phyloP scores from a whole-genome alignment of 192 early-diverging fungal genomes.

The Coemansia sp. region DNA sequence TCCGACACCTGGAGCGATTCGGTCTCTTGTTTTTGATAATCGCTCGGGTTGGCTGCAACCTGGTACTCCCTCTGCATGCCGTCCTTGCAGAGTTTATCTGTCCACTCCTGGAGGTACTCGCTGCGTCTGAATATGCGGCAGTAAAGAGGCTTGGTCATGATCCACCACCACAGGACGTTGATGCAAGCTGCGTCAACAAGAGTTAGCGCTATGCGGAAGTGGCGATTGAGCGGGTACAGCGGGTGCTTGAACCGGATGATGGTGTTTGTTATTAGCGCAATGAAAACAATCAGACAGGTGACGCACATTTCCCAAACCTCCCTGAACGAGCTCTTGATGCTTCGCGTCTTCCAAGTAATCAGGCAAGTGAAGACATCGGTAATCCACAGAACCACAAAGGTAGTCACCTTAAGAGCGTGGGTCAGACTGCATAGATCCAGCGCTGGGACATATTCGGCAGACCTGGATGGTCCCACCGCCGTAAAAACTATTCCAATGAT shows the following conservation, averaged over 20 bases:
- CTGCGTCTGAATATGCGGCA: slow-evolving; percentile 23
- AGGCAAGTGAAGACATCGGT: slow-evolving; percentile 15
- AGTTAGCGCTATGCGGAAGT: slow-evolving; percentile 24
- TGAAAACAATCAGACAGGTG: slow-evolving; percentile 18
- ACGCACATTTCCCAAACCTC: slow-evolving; percentile 33
- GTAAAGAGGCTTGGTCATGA: slow-evolving; percentile 30
- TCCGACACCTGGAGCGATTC: too few relatives aligned
- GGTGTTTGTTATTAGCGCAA: slow-evolving; percentile 24
- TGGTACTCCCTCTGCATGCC: slow-evolving; percentile 30
- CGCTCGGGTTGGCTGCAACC: neutral
- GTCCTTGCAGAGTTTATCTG: slow-evolving; percentile 19
- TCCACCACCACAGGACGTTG: slow-evolving; percentile 33
- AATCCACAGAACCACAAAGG: slow-evolving; percentile 37
- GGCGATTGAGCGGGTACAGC: slow-evolving; percentile 17
- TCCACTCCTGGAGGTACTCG: slow-evolving; percentile 21
- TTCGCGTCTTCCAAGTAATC: slow-evolving; percentile 34
- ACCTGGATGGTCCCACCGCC: neutral
- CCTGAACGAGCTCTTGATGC: slow-evolving; percentile 52
- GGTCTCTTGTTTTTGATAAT: too few relatives aligned
- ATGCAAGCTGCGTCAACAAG: slow-evolving; percentile 24
- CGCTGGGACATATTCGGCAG: slow-evolving; percentile 16
- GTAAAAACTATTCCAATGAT: slow-evolving; percentile 29
- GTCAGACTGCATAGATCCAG: slow-evolving; percentile 28
- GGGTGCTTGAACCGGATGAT: slow-evolving; percentile 24
- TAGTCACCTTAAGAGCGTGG: slow-evolving; percentile 15